These are phyloP conservation scores for Chaetomium cochliodes DNA, from an alignment of 495 filamentous ascomycete species.

Conservation along the genomic window DNA sequence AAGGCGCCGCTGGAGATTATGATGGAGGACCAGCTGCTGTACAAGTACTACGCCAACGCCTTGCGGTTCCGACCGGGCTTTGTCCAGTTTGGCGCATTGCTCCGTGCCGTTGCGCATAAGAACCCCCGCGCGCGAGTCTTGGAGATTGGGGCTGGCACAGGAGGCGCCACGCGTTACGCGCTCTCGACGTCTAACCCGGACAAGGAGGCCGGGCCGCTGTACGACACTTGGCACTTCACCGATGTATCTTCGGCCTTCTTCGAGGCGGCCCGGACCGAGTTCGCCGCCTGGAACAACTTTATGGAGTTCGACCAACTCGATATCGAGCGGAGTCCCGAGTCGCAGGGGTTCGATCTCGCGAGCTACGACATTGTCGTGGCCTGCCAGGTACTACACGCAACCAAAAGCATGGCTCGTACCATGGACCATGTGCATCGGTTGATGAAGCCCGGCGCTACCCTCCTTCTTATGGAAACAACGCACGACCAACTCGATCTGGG, in stretches of 20 bases:
- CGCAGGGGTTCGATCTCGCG: conserved; percentile 44
- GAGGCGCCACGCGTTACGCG: too few relatives aligned
- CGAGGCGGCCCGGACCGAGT: conserved; percentile 29
- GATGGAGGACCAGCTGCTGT: too few relatives aligned
- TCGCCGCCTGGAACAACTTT: conserved; percentile 39
- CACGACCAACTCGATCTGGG: background rate
- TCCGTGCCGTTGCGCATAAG: too few relatives aligned
- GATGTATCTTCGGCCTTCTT: background rate
- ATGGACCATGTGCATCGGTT: background rate
- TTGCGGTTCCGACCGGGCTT: too few relatives aligned
- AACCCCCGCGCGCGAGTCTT: too few relatives aligned
- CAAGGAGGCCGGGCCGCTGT: background rate
- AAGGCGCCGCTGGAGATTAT: too few relatives aligned
- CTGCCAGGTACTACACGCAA: conserved; percentile 38
- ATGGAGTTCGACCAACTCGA: conserved; percentile 48
- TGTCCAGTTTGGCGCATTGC: too few relatives aligned
- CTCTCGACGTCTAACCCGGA: background rate
- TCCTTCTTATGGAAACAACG: background rate
- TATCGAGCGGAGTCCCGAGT: conserved; percentile 46
- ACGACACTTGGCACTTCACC: background rate
- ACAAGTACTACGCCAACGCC: too few relatives aligned
- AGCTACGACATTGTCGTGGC: conserved; percentile 56
- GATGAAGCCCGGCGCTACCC: background rate
- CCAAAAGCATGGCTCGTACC: background rate
- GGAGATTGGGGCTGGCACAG: too few relatives aligned